Base-by-base conservation (phyloP, 495 filamentous ascomycete species). In the Sporormia fimetaria region DNA sequence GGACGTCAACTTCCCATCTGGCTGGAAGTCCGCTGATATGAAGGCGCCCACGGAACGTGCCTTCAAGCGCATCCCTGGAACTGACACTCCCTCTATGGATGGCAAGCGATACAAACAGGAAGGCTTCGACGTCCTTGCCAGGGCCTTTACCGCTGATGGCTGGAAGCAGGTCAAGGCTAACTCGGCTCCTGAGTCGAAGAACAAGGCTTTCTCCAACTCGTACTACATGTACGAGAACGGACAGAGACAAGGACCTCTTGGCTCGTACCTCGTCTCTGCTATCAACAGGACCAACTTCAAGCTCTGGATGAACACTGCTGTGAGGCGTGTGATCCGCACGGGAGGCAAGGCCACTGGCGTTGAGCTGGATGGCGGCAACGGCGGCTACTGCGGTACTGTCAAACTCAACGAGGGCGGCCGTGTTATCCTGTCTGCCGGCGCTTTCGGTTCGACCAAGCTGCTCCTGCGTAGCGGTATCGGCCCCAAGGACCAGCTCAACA, bases 391-490 rank as follows among this genome's bases (percentile, higher is more conserved):
- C 31, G 76, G 80, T 18, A 69, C 73, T 38, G 64, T 80, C 37
- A 68, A 70, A 9, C 58, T 82, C 25, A 79, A 74, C n/a, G 48
- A 57, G 14, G 57, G 62, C 1, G 82, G 82, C 33, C 67, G 75
- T 15, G 78, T 86, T 25, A 67, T 86, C 38, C 64, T 86, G 21
- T 69, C 78, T 12, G 72, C 78, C 25, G 82, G 82, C 32, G 69
- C 80, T 16, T 79, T 86, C 35, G 77, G 73, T n/a, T 76, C 74
- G 3, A 70, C 82, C 14, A 84, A 83, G 61, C 68, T 88, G 37
- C 70, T 87, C 16, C 58, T 59, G 45, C 55, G 57, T 5, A 58
- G 55, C 35, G 59, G 59, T 26, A 62, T 62, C 27, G 59, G 59
- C 6, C 59, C 59, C 24, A 48, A 46, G 27, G 59, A 56, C 21